Evolutionary conservation across 768 basidiomycete species (phyloP).

Genomic region (Lentinus tigrinus): DNA sequence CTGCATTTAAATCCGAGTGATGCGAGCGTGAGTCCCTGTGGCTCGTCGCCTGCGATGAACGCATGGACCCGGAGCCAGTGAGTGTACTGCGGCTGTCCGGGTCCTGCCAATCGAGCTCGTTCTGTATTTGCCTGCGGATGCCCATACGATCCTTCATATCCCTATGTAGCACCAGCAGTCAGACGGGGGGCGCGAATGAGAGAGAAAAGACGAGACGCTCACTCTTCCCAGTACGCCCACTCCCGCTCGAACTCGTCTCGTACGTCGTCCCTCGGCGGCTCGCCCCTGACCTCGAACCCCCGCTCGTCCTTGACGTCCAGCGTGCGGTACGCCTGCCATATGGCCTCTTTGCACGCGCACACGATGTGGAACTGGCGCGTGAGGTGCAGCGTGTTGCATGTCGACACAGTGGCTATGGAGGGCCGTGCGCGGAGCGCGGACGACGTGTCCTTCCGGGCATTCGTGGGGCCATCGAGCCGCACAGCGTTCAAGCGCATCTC

Average conservation of each 20-base stretch:
- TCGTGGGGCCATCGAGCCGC: conserved; percentile 6
- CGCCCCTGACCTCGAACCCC: conserved; percentile 16
- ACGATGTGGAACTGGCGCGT: conserved; percentile 57
- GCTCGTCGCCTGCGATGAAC: not conserved
- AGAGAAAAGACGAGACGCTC: conserved; percentile 27
- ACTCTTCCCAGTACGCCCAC: conserved; percentile 75
- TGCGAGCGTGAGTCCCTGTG: not conserved
- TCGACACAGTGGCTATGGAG: conserved; percentile 33
- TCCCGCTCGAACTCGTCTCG: conserved; percentile 64
- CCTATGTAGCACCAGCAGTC: conserved; percentile 33
- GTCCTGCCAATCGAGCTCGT: conserved; percentile 47
- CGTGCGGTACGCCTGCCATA: conserved; percentile 62
- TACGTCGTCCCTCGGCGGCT: conserved; percentile 8
- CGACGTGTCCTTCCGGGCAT: not conserved
- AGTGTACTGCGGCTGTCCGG: not conserved
- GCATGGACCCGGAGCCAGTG: not conserved
- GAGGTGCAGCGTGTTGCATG: conserved; percentile 65
- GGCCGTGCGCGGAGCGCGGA: conserved; percentile 10
- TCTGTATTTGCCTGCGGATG: conserved; percentile 49
- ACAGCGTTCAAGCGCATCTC: conserved; percentile 9
- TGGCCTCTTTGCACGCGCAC: conserved; percentile 64
- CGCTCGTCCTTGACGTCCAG: conserved; percentile 31
- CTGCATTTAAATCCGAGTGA: conserved; percentile 4
- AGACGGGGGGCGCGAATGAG: not conserved
- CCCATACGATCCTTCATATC: conserved; percentile 76